Conservation (phyloP, 768 basidiomycete genomes). For the Strobilomyces dryophilus region DNA sequence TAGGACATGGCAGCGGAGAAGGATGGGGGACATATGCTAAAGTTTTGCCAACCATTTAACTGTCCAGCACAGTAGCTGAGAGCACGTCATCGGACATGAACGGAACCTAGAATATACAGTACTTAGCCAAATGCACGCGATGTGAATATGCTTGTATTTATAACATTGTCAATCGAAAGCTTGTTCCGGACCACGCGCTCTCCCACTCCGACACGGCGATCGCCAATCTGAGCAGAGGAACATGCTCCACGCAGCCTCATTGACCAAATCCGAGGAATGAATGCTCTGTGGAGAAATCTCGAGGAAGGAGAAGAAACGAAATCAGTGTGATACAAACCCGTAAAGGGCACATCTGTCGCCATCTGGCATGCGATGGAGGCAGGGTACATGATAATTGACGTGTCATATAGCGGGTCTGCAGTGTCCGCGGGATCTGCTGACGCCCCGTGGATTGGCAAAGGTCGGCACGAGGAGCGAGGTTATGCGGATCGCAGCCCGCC, state of each 20-base stretch:
- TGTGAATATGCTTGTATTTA: conserved; percentile 1
- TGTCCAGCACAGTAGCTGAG: not conserved
- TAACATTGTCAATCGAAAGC: not conserved
- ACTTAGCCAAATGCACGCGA: not conserved
- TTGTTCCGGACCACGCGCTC: not conserved
- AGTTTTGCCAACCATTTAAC: conserved; percentile 9
- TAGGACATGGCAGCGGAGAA: conserved; percentile 16
- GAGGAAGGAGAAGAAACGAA: not conserved
- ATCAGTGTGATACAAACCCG: not conserved
- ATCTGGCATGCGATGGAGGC: not conserved
- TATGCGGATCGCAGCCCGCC: not conserved
- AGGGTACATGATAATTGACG: not conserved
- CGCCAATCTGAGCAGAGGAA: not conserved
- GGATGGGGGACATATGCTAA: not conserved
- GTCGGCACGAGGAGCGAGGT: not conserved
- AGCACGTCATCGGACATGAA: not conserved
- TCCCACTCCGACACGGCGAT: not conserved
- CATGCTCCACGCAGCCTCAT: not conserved
- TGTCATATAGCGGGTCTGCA: not conserved
- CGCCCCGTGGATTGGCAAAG: not conserved
- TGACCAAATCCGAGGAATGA: conserved; percentile 6
- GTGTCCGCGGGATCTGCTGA: not conserved
- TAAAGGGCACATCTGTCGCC: conserved; percentile 1
- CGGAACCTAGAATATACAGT: not conserved
- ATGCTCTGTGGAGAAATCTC: not conserved